Percentiles rank a stretch among this genome's conserved stretches.
Conservation (phyloP, 2,329 filamentous ascomycete genomes). For the Didymella lethalis region DNA sequence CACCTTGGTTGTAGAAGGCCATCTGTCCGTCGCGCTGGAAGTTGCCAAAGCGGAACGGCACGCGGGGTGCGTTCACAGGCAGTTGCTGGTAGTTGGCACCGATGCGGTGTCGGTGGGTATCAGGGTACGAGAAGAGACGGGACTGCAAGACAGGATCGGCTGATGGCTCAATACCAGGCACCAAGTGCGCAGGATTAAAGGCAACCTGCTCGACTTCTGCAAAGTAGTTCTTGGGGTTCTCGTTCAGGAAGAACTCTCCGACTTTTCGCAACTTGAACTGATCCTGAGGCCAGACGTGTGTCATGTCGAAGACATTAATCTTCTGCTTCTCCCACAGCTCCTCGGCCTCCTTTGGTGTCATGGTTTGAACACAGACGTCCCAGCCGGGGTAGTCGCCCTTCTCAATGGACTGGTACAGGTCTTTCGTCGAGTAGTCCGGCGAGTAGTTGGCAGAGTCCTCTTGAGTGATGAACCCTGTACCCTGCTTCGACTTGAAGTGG, state of each 20-base stretch:
- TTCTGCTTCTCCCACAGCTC: conserved; percentile 61
- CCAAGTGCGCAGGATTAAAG: conserved; percentile 72
- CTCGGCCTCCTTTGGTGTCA: conserved; percentile 62
- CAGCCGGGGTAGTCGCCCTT: conserved; percentile 62
- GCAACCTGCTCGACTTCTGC: conserved; percentile 74
- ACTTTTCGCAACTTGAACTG: conserved; percentile 63
- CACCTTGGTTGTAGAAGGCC: conserved; percentile 71
- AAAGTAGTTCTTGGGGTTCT: conserved; percentile 68
- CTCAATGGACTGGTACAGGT: conserved; percentile 61
- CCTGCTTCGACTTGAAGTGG: conserved; percentile 63
- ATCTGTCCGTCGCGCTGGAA: conserved; percentile 78
- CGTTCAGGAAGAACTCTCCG: conserved; percentile 62
- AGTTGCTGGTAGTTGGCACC: conserved; percentile 68
- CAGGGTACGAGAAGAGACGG: conserved; percentile 74
- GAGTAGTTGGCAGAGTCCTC: conserved; percentile 60
- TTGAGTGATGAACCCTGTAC: conserved; percentile 61
- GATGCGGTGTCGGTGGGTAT: conserved; percentile 67
- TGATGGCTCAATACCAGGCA: conserved; percentile 72
- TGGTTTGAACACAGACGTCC: conserved; percentile 61
- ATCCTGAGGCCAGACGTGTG: conserved; percentile 63
- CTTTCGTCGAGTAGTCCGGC: conserved; percentile 62
- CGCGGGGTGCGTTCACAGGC: conserved; percentile 61
- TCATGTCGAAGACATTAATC: conserved; percentile 64
- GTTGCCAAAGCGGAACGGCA: conserved; percentile 66
- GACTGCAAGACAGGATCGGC: conserved; percentile 74